Conservation (phyloP, 1,139 yeast species). For the Meyerozyma smithsonii region DNA sequence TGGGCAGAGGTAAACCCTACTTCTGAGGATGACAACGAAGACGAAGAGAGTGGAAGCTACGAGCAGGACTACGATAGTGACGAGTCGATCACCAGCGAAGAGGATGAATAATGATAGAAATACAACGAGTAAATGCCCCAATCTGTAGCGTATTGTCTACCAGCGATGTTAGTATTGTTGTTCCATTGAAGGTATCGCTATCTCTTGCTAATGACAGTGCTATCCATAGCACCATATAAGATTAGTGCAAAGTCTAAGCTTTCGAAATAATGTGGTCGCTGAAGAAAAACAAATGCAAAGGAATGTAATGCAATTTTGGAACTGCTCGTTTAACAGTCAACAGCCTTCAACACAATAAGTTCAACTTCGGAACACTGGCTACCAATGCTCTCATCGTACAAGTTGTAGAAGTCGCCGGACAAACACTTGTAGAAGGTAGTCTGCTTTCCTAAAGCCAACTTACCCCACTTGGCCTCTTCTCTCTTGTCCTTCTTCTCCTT, state of each 20-base stretch:
- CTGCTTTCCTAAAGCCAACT: constrained; percentile 35
- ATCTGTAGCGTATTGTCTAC: too few relatives aligned
- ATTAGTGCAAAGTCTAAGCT: too few relatives aligned
- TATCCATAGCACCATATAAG: too few relatives aligned
- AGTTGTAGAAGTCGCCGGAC: constrained; percentile 42
- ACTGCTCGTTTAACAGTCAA: constrained; percentile 25
- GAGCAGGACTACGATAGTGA: constrained; percentile 8
- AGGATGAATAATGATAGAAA: constrained; percentile 5
- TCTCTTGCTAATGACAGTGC: not conserved
- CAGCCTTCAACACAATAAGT: constrained; percentile 31
- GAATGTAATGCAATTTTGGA: constrained; percentile 1
- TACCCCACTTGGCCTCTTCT: constrained; percentile 16
- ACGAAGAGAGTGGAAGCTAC: constrained; percentile 40
- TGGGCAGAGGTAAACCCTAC: constrained; percentile 59
- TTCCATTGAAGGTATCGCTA: too few relatives aligned
- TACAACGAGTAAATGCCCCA: not conserved
- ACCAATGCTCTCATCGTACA: constrained; percentile 37
- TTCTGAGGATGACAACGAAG: constrained; percentile 59
- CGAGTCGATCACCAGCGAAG: constrained; percentile 7
- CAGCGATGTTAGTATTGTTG: too few relatives aligned
- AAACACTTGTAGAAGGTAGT: constrained; percentile 38
- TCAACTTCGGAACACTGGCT: constrained; percentile 35
- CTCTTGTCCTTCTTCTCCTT: constrained; percentile 14
- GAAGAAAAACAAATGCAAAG: constrained; percentile 1
- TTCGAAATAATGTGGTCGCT: not conserved